These are phyloP conservation scores for Lactuca saligna DNA, from an alignment of 129 eudicot genomes.

Conservation along the genomic window DNA sequence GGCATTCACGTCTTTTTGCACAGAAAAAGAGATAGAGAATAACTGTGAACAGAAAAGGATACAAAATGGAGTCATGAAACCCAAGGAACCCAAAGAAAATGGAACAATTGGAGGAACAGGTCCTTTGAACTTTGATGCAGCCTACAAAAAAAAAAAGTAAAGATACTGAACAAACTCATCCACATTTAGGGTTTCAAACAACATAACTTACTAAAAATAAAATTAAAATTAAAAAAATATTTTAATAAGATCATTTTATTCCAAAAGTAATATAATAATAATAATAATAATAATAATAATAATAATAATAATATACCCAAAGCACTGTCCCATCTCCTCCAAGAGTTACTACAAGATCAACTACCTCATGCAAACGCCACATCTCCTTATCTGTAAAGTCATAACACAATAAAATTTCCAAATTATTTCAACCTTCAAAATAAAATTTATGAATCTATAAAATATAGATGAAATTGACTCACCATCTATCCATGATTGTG, in stretches of 20 bases:
- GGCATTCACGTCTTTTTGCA: too few species aligned
- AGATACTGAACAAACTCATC: not conserved
- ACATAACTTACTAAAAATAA: too few species aligned
- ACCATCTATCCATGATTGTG: conserved; percentile 87
- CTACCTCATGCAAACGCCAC: conserved; percentile 67
- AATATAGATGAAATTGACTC: conserved; percentile 15
- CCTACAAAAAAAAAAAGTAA: conserved; percentile 46
- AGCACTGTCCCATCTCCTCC: conserved; percentile 99
- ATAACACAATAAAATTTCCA: not conserved
- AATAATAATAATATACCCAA: conserved; percentile 63
- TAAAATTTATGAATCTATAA: too few species aligned
- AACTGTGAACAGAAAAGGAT: conserved; percentile 44
- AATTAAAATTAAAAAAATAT: too few species aligned
- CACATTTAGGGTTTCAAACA: not conserved
- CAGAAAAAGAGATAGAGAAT: too few species aligned
- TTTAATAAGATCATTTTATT: not conserved
- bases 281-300: conserved; percentile 17
- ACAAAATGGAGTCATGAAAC: conserved; percentile 97
- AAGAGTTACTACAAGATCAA: conserved; percentile 95
- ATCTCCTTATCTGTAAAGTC: conserved; percentile 45
- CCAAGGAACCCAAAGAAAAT: conserved; percentile 90
- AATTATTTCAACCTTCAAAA: too few species aligned
- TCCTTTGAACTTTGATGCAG: conserved; percentile 97
- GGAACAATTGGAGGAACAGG: conserved; percentile 98
- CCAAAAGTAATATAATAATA: conserved; percentile 1